phyloP scores from a whole-genome alignment of 768 basidiomycete species.

The Cantharellus anzutake region DNA sequence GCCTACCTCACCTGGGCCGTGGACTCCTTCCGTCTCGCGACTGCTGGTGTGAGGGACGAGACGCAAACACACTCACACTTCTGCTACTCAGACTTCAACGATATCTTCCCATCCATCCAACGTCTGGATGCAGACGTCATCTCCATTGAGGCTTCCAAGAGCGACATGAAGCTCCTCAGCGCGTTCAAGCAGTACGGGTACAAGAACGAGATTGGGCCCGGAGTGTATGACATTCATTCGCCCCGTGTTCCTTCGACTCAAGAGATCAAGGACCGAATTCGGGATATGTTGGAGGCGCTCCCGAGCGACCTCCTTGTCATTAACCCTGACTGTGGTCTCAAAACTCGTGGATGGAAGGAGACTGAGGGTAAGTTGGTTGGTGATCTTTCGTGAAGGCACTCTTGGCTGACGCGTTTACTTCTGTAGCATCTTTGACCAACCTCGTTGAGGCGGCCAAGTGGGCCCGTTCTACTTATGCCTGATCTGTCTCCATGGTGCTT shows the following conservation, averaged over 20 bases:
- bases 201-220: slow-evolving; percentile 93
- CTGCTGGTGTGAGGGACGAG: slow-evolving; percentile 83
- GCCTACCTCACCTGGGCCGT: slow-evolving; percentile 95
- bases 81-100: slow-evolving; percentile 97
- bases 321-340: slow-evolving; percentile 97
- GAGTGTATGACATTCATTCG: slow-evolving; percentile 98
- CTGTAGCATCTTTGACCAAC: slow-evolving; percentile 50
- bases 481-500: slow-evolving; percentile 41
- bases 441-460: slow-evolving; percentile 83
- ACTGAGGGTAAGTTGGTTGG: slow-evolving; percentile 40
- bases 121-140: slow-evolving; percentile 97
- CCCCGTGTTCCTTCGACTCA: slow-evolving; percentile 87
- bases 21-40: slow-evolving; percentile 95
- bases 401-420: neutral
- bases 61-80: slow-evolving; percentile 99
- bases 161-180: slow-evolving; percentile 89
- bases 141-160: slow-evolving; percentile 96
- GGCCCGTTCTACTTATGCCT: slow-evolving; percentile 74
- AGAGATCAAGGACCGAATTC: slow-evolving; percentile 88
- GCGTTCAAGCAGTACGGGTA: slow-evolving; percentile 93
- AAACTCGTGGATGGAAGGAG: slow-evolving; percentile 98
- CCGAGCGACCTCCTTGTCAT: slow-evolving; percentile 68
- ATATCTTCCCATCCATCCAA: slow-evolving; percentile 96
- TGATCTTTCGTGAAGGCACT: neutral
- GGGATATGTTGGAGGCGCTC: slow-evolving; percentile 64